Conservation (phyloP, 2,329 filamentous ascomycete genomes). For the Pochonia chlamydosporia region DNA sequence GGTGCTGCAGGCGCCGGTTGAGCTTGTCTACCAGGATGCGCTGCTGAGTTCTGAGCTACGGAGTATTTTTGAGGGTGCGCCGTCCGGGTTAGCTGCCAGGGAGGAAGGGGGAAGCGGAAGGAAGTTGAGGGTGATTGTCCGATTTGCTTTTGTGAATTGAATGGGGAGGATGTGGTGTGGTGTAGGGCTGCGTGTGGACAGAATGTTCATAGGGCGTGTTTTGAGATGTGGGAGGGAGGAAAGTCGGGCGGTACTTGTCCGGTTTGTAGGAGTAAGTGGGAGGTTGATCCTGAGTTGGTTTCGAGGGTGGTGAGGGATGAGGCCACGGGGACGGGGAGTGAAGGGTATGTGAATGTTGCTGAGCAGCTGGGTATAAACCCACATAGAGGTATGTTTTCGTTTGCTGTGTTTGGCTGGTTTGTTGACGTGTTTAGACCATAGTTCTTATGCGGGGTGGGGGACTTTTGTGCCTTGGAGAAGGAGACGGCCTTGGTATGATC, state of each 20-base stretch:
- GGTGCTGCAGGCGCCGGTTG: conserved; percentile 50
- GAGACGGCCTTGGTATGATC: neutral
- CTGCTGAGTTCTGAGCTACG: conserved; percentile 53
- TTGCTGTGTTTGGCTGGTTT: neutral
- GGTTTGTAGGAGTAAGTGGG: conserved; percentile 54
- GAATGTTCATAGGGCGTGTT: conserved; percentile 49
- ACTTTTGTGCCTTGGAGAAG: neutral
- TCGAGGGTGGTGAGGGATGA: conserved; percentile 38
- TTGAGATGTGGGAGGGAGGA: conserved; percentile 47
- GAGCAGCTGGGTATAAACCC: conserved; percentile 52
- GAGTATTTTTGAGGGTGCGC: conserved; percentile 50
- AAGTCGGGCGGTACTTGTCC: conserved; percentile 51
- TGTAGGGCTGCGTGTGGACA: conserved; percentile 47
- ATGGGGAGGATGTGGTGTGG: conserved; percentile 38
- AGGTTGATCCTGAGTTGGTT: conserved; percentile 35
- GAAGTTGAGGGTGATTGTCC: conserved; percentile 48
- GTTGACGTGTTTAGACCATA: neutral
- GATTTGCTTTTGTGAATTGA: conserved; percentile 48
- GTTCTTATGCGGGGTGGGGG: neutral
- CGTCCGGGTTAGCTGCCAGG: conserved; percentile 37
- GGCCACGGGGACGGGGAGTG: conserved; percentile 31
- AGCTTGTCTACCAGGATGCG: conserved; percentile 57
- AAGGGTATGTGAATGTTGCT: conserved; percentile 59
- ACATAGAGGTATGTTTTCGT: conserved; percentile 36
- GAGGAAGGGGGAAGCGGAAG: conserved; percentile 36